Conservation (phyloP, 495 filamentous ascomycete genomes). For the Penicillium atrosanguineum region DNA sequence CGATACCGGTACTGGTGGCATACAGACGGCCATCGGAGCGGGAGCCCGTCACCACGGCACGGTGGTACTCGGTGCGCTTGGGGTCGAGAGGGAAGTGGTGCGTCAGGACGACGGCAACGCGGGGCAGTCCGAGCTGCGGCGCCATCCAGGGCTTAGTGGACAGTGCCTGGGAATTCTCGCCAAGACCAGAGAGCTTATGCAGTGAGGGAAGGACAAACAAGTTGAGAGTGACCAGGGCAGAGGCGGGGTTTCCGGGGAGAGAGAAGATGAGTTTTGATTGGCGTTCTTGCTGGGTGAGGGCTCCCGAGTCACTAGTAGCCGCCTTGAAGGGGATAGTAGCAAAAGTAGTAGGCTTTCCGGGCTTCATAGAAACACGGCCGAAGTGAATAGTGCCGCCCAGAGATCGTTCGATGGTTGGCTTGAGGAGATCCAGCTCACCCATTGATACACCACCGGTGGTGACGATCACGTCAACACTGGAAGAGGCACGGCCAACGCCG, state of each 20-base stretch:
- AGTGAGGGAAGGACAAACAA: conserved; percentile 90
- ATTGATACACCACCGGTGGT: conserved; percentile 96
- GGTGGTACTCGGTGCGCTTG: conserved; percentile 81
- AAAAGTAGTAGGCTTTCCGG: conserved; percentile 95
- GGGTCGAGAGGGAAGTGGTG: conserved; percentile 72
- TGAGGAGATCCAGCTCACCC: conserved; percentile 96
- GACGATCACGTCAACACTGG: conserved; percentile 72
- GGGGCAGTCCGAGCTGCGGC: conserved; percentile 61
- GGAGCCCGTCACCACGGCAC: conserved; percentile 62
- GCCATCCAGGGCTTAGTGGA: conserved; percentile 21
- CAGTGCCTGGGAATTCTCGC: conserved; percentile 27
- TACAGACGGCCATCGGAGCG: conserved; percentile 64
- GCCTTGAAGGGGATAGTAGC: conserved; percentile 73
- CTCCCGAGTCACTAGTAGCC: conserved; percentile 11
- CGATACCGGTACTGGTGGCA: conserved; percentile 78
- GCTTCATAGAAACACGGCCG: conserved; percentile 95
- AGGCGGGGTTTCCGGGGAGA: conserved; percentile 91
- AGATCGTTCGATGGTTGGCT: conserved; percentile 90
- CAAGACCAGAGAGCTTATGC: conserved; percentile 59
- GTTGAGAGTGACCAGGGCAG: conserved; percentile 87
- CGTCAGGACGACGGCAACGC: conserved; percentile 65
- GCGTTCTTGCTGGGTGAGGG: conserved; percentile 48
- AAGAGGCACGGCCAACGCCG: conserved; percentile 32
- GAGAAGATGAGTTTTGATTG: conserved; percentile 77
- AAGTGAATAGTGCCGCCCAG: conserved; percentile 96